Evolutionary conservation across 2,329 filamentous ascomycete species (phyloP), one percentile per base, ranked within the genome.

Genomic region (Penicillium sp.): DNA sequence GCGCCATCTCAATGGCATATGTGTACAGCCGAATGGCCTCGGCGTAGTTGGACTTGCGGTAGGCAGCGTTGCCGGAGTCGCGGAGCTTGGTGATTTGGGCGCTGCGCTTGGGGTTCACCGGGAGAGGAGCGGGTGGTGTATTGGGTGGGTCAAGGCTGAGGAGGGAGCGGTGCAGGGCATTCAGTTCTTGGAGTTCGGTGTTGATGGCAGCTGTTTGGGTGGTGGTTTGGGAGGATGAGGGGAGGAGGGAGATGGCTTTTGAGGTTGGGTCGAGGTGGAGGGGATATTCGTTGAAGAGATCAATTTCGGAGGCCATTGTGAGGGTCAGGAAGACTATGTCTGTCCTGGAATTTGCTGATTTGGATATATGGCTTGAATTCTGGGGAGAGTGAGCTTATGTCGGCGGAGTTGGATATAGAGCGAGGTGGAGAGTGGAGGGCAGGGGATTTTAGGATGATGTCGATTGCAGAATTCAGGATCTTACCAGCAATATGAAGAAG

Each of bases 81-180:
- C 93, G 91, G 67, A 98, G 88, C 81, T 98, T 98, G 79, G 84
- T 87, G 78, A 99, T 90, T 74, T 93, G 88, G 38, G 91, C 92
- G 67, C 86, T 89, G 73, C 94, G 92, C 81, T 97, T 97, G 55
- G 92, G 93, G 82, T 97, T 96, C 64, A 97, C 89, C 61, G 93
- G 93, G 45, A 96, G 85, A 0, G 95, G 95, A 0, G 94, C 90
- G 5, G 93, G 93, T 0, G 94, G 94, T 22, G 92, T 83, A 61
- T 86, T 84, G 6, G 89, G 86, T 0, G 81, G 80, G 49, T 86
- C 83, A 68, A 92, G 85, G 58, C 79, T 78, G 69, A 95, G 82
- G 62, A 98, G 85, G 46, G 71, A 59, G 68, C 87, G 87, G 86
- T 96, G 91, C 54, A 97, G 86, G 54, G 78, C 73, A 83, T 97